Evolutionary conservation across 2,329 filamentous ascomycete genomes (phyloP), one percentile per base, ranked within the genome.

Genomic region (Magnaporthiopsis rhizophila): DNA sequence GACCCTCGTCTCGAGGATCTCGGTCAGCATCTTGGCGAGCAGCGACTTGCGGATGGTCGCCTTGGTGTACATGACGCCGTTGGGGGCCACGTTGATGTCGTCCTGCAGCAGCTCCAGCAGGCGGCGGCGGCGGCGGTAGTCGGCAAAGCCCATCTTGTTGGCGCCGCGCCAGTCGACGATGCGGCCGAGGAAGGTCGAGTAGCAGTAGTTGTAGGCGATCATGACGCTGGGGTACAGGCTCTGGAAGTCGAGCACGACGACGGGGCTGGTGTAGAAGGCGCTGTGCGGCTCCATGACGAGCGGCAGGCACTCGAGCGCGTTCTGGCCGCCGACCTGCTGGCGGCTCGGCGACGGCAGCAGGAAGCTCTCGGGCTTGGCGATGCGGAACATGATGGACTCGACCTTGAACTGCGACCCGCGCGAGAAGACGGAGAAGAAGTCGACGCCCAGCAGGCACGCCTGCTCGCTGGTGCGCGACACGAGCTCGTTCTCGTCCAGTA

Each of bases 201-300:
- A 99, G 78, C 95, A 99, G 73, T 97, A 95, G 72, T 99, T 99
- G 79, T 99, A 98, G 0, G 95, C 95, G 72, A 99, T 98, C 92
- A 99, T 97, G 66, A 98, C 89, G 75, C 93, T 97, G 0, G 95
- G 95, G 69, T 99, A 99, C 61, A 99, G 78, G 66, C 92, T 96
- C 72, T 98, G 94, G 68, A 99, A 99, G 75, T 99, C 95, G 8
- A 99, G 81, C 0, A 99, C 95, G 3, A 99, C 74, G 0, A 99
- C 74, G 0, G 95, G 95, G 67, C 91, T 95, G 65, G 81, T 92
- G 76, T 99, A 99, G 72, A 99, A 97, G 8, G 88, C 91, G 69
- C 93, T 97, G 71, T 95, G 92, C 0, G 95, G 95, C 72, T 99
- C 95, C 93, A 99, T 97, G 57, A 99, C 95, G 15, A 99, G 80